Conservation (phyloP, 306 rosid species). For the Prinsepia uniflora region DNA sequence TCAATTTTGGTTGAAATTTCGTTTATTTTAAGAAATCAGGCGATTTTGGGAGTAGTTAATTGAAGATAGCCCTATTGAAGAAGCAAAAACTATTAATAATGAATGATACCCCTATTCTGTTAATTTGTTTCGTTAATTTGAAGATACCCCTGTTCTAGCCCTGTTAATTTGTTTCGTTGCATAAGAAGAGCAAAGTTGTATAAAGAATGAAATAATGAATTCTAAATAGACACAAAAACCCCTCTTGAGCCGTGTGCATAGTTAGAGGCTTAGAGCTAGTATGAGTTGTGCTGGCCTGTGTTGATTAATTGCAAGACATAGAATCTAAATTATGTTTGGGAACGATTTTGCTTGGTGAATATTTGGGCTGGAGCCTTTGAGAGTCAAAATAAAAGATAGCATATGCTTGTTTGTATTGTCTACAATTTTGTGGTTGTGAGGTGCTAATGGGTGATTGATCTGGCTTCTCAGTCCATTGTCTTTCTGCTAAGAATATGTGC, state of each 20-base stretch:
- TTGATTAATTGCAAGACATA: background rate
- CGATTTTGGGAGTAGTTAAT: slow-evolving; percentile 4
- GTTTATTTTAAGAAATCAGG: slow-evolving; percentile 9
- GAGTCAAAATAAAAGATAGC: background rate
- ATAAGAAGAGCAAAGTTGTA: background rate
- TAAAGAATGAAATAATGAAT: background rate
- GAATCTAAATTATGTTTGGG: background rate
- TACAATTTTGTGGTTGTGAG: background rate
- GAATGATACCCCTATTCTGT: background rate
- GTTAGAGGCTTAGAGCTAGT: background rate
- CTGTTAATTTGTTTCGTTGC: background rate
- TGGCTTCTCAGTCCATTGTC: background rate
- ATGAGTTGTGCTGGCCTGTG: background rate
- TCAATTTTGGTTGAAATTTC: background rate
- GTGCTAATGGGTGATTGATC: background rate
- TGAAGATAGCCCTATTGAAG: background rate
- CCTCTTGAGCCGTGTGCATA: background rate
- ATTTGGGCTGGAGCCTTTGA: background rate
- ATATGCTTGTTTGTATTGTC: background rate
- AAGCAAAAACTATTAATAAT: background rate
- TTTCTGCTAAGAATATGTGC: background rate
- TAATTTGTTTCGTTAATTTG: too few relatives aligned
- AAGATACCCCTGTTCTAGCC: too few relatives aligned
- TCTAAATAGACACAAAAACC: background rate
- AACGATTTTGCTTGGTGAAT: background rate